Evolutionary conservation across 2,329 filamentous ascomycete genomes (phyloP), one percentile per base, ranked within the genome.

Genomic region (Fusarium caatingaense): DNA sequence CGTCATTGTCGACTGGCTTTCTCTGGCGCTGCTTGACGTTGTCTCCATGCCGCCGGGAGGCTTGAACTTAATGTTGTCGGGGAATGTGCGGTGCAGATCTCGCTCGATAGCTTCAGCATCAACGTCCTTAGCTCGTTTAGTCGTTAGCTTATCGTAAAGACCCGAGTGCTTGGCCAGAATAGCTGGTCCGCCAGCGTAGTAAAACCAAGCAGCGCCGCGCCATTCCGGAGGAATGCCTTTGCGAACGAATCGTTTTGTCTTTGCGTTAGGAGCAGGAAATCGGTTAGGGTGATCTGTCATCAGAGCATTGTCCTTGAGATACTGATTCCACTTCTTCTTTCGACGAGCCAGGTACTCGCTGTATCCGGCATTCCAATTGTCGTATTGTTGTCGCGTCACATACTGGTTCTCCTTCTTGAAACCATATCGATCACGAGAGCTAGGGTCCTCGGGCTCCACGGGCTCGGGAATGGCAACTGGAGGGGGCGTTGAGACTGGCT

Each of bases 181-280:
- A 47, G 90, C 89, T 25, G 93, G 93, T 2, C 95, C 95, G 21
- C 93, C 93, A 13, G 94, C 93, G 78, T 98, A 98, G 82, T 92
- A 98, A 79, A 97, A 98, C 95, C 95, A 98, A 47, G 95, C 95
- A 8, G 93, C 92, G n/a, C 95, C 95, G 75, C 95, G 89, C 89
- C 94, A 97, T 71, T 97, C 93, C 0, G 94, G 93, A 5, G 95
- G 95, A 51, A 98, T 95, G 18, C 95, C 95, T 80, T 98, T 98
- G 54, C 94, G 90, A 50, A 97, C 88, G 77, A 96, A 98, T 20
- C 94, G 88, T 81, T 97, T 97, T 45, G 96, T 89, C 80, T 97
- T 97, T 47, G 90, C 88, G 51, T 90, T 93, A 56, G 90, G 91
- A 2, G 91, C 87, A 1, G 95, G 95, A 72, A 98, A 98, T 4